Conservation (phyloP, 164 flowering plant species). For the Warburgia ugandensis region DNA sequence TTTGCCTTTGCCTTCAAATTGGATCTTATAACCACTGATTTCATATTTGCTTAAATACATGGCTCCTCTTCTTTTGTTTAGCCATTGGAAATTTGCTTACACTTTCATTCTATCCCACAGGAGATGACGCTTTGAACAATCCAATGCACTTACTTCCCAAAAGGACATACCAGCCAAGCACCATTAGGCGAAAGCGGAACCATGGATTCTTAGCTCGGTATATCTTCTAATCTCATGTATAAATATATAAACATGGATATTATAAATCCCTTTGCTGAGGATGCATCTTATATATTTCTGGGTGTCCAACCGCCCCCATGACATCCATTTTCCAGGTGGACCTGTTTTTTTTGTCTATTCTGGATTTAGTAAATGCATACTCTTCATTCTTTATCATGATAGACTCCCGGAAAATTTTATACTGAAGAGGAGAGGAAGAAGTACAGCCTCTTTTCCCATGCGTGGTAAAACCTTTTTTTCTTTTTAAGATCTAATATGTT, state of each 20-base stretch:
- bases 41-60: too few relatives aligned
- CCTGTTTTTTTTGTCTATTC: background rate
- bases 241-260: background rate
- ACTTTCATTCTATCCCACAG: conserved; percentile 6
- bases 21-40: too few relatives aligned
- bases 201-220: conserved; percentile 86
- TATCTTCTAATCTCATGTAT: conserved; percentile 4
- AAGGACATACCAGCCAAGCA: conserved; percentile 76
- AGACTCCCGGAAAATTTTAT: too few relatives aligned
- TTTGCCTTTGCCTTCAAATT: too few relatives aligned
- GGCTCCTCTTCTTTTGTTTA: too few relatives aligned
- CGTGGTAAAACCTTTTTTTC: too few relatives aligned
- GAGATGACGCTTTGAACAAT: conserved; percentile 31
- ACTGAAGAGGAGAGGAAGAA: too few relatives aligned
- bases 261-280: background rate
- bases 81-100: too few relatives aligned
- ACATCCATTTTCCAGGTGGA: background rate
- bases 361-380: background rate
- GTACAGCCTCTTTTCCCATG: too few relatives aligned
- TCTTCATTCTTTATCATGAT: too few relatives aligned
- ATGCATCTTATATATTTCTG: too few relatives aligned
- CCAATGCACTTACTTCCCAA: conserved; percentile 62
- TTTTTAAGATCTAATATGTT: too few relatives aligned
- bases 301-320: background rate
- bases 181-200: conserved; percentile 60